Percentiles rank a stretch among this genome's conserved stretches.
phyloP scores from a whole-genome alignment of 371 early-diverging fungal species.

The Gilbertella persicaria region DNA sequence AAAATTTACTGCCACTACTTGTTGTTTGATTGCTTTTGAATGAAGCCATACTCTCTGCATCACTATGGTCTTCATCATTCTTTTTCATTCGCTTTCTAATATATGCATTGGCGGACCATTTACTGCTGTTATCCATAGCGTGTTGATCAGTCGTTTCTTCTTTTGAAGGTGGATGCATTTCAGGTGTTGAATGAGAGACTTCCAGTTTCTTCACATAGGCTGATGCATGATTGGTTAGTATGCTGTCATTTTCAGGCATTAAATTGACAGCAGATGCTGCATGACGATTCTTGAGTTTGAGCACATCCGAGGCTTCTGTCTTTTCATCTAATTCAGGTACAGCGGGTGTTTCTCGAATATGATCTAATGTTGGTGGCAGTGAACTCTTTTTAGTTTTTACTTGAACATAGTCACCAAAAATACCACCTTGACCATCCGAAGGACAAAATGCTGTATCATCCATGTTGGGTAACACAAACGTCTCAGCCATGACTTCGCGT shows the following conservation, averaged over 20 bases:
- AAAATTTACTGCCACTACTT: slow-evolving; percentile 5
- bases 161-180: not conserved
- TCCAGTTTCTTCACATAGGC: slow-evolving; percentile 1
- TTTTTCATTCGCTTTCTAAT: slow-evolving; percentile 16
- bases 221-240: slow-evolving; percentile 1
- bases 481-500: slow-evolving; percentile 77
- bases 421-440: slow-evolving; percentile 65
- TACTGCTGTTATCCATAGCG: too few species aligned
- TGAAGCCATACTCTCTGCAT: slow-evolving; percentile 8
- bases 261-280: slow-evolving; percentile 16
- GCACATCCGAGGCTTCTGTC: slow-evolving; percentile 9
- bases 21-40: not conserved
- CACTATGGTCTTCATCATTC: not conserved
- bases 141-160: too few species aligned
- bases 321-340: slow-evolving; percentile 17
- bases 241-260: not conserved
- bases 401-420: slow-evolving; percentile 46
- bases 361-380: not conserved
- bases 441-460: slow-evolving; percentile 82
- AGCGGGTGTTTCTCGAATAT: slow-evolving; percentile 5
- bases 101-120: slow-evolving; percentile 1
- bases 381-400: not conserved
- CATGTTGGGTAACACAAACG: slow-evolving; percentile 89
- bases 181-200: slow-evolving; percentile 13
- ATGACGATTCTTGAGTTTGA: slow-evolving; percentile 15